phyloP scores from a whole-genome alignment of 768 basidiomycete species.

The Auricularia heimuer region DNA sequence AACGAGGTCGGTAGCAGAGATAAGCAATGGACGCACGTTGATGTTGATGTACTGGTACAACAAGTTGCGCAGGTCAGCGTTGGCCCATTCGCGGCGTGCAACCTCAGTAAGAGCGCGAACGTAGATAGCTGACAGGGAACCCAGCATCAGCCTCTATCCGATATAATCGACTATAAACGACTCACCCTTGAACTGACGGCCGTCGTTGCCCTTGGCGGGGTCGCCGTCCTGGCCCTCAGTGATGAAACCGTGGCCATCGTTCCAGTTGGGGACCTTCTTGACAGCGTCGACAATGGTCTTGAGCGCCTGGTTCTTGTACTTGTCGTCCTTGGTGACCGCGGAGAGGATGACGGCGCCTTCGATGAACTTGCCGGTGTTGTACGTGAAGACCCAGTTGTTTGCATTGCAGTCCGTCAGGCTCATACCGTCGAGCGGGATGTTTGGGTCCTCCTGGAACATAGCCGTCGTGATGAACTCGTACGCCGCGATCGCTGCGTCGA shows the following conservation, averaged over 20 bases:
- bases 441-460: slow-evolving; percentile 32
- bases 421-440: slow-evolving; percentile 39
- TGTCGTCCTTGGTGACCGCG: slow-evolving; percentile 31
- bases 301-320: slow-evolving; percentile 31
- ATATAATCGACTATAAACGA: too few relatives aligned
- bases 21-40: background rate
- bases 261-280: slow-evolving; percentile 34
- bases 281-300: slow-evolving; percentile 30
- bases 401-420: slow-evolving; percentile 37
- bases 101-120: background rate
- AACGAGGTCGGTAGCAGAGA: background rate
- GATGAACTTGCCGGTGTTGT: slow-evolving; percentile 45
- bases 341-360: slow-evolving; percentile 41
- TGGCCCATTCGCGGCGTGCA: background rate
- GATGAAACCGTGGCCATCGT: slow-evolving; percentile 40
- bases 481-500: slow-evolving; percentile 34
- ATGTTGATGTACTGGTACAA: background rate
- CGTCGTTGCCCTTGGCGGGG: background rate
- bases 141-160: too few relatives aligned
- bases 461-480: slow-evolving; percentile 37
- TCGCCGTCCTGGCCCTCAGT: slow-evolving; percentile 30
- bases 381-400: slow-evolving; percentile 42
- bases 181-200: background rate
- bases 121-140: background rate
- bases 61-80: background rate